Evolutionary conservation across 2,329 filamentous ascomycete genomes (phyloP), one percentile per base, ranked within the genome.

Genomic region (Botrytis galanthina): DNA sequence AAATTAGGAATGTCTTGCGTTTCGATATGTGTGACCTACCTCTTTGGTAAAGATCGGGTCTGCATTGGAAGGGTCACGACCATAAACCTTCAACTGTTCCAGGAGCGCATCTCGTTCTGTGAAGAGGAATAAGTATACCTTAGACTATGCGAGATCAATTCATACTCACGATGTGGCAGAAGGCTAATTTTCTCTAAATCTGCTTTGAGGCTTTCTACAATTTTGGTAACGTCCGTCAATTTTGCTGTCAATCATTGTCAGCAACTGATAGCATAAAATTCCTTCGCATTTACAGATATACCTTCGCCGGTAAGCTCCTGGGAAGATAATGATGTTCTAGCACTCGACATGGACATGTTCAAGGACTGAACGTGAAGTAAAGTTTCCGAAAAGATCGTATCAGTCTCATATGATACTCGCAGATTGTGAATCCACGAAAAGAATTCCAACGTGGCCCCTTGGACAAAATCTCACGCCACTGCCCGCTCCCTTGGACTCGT

Each of bases 41-140:
- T 91, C 85, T 82, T 89, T 87, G n/a, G 92, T 92, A 82, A 96
- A 98, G 73, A 98, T 95, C 1, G 93, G 92, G 73, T 92, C 92
- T 42, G 94, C 90, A 82, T 93, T 86, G 44, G 84, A 85, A 12
- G 91, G 89, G 78, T 92, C 90, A 74, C 94, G 90, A 10, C 94
- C 92, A 79, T 93, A 88, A 46, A 95, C 85, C 82, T 97, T 97
- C 67, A 98, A 85, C 78, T 94, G 84, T 77, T 91, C 89, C 6
- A 92, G 82, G 20, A 85, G 84, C 16, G 86, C 83, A 78, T 89
- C 87, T 75, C 90, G 87, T 79, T 93, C 92, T 94, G 75, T 26
- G 32, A 62, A 54, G 35, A 67, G 77, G 51, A 77, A 64, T 67
- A 60, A 60, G 46, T 32, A 75, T 32, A 61, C 32, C 22, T 29